Conservation (phyloP, 2,329 filamentous ascomycete genomes). For the Hypoxylon sp. region DNA sequence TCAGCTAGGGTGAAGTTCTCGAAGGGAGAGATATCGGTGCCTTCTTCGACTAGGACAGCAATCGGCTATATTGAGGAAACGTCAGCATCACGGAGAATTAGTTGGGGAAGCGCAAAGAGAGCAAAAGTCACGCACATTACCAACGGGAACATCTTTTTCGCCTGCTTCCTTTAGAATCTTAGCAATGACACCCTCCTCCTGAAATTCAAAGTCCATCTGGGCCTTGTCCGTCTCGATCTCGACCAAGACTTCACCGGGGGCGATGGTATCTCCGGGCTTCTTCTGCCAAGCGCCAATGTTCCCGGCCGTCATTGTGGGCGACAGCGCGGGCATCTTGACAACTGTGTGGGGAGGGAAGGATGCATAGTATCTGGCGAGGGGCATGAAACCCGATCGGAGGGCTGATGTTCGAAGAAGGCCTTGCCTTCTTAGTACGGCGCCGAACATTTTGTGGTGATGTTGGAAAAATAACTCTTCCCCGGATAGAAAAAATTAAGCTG, state of each 20-base stretch:
- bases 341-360: constrained; percentile 95
- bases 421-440: constrained; percentile 74
- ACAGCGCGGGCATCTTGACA: constrained; percentile 97
- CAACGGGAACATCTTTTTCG: constrained; percentile 93
- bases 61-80: constrained; percentile 77
- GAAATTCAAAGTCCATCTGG: constrained; percentile 99
- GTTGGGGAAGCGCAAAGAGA: constrained; percentile 32
- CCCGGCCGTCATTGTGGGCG: constrained; percentile 96
- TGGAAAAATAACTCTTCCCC: constrained; percentile 45
- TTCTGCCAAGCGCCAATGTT: constrained; percentile 99
- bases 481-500: constrained; percentile 28
- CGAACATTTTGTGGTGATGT: constrained; percentile 66
- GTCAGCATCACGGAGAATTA: constrained; percentile 39
- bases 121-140: constrained; percentile 79
- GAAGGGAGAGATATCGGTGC: constrained; percentile 87
- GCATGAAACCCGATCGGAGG: constrained; percentile 66
- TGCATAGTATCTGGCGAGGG: constrained; percentile 76
- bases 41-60: constrained; percentile 93
- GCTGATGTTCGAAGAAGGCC: constrained; percentile 67
- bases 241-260: constrained; percentile 93
- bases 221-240: constrained; percentile 99
- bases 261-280: constrained; percentile 89
- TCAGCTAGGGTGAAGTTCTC: constrained; percentile 90
- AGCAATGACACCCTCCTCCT: constrained; percentile 95
- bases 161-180: constrained; percentile 95